Percentiles rank a stretch among this genome's conserved stretches.
Conservation (phyloP, 208 protist genomes). For the Blastocrithidia nonstop region DNA sequence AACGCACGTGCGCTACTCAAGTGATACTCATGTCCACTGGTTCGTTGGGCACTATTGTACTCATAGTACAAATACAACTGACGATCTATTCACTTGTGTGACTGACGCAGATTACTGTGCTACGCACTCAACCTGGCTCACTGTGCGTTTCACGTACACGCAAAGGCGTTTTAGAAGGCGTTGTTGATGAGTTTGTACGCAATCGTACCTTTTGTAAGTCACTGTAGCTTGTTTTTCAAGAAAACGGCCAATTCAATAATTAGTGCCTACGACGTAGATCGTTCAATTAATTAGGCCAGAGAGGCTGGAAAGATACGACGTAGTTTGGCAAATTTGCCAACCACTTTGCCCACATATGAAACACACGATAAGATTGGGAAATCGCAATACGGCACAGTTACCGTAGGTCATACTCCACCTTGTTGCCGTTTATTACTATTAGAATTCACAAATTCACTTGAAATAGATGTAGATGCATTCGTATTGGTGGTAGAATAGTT, state of each 20-base stretch:
- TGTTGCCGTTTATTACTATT: background rate
- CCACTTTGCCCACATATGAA: conserved; percentile 56
- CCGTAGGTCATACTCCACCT: conserved; percentile 18
- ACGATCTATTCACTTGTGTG: conserved; percentile 33
- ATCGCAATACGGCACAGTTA: conserved; percentile 11
- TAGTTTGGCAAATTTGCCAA: conserved; percentile 44
- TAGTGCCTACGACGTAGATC: conserved; percentile 42
- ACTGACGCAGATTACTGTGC: conserved; percentile 13
- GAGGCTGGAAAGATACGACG: conserved; percentile 21
- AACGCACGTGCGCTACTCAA: conserved; percentile 6
- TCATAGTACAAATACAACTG: conserved; percentile 66
- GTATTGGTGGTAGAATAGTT: background rate
- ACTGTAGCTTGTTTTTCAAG: conserved; percentile 49
- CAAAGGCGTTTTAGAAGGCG: conserved; percentile 63
- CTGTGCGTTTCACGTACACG: conserved; percentile 12
- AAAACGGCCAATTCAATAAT: conserved; percentile 51
- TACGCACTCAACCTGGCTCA: conserved; percentile 53
- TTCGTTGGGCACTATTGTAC: conserved; percentile 48
- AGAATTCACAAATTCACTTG: too few relatives aligned
- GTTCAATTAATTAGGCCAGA: conserved; percentile 40
- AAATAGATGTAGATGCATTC: background rate
- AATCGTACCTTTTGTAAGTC: conserved; percentile 33
- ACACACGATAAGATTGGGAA: conserved; percentile 56
- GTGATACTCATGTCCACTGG: conserved; percentile 64
- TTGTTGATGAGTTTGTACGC: conserved; percentile 31